These are phyloP conservation scores for Agaricales sp. DNA, from an alignment of 1,284 basidiomycete species.

Conservation along the genomic window DNA sequence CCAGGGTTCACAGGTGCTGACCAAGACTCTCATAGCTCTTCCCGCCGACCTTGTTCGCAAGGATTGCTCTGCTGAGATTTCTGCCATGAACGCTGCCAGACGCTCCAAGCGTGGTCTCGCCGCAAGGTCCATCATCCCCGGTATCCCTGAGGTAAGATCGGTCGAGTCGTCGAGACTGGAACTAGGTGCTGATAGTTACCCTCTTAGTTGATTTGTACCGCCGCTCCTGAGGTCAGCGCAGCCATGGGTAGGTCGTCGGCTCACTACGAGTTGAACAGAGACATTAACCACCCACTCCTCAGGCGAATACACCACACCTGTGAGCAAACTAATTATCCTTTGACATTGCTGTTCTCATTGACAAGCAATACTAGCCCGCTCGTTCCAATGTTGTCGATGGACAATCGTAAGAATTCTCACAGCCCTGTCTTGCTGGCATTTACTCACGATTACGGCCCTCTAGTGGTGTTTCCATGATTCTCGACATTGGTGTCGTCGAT, in stretches of 20 bases:
- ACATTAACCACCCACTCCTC: too few relatives aligned
- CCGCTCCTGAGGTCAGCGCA: not conserved
- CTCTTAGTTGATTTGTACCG: not conserved
- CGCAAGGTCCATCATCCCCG: slow-evolving; percentile 3
- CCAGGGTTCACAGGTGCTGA: slow-evolving; percentile 1
- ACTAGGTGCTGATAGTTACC: not conserved
- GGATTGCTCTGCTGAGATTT: slow-evolving; percentile 15
- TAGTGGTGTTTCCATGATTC: slow-evolving; percentile 36
- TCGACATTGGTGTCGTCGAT: slow-evolving; percentile 49
- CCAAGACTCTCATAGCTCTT: slow-evolving; percentile 5
- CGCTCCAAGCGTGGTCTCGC: slow-evolving; percentile 13
- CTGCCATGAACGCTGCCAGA: slow-evolving; percentile 14
- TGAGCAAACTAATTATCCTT: too few relatives aligned
- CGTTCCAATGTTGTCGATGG: slow-evolving; percentile 40
- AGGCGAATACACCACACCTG: too few relatives aligned
- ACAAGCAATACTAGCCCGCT: slow-evolving; percentile 25
- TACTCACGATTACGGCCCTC: not conserved
- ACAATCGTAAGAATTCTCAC: slow-evolving; percentile 21
- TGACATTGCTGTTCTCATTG: too few relatives aligned
- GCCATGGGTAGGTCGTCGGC: not conserved
- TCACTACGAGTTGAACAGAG: too few relatives aligned
- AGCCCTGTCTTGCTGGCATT: not conserved
- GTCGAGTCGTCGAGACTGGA: not conserved
- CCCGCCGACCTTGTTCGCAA: slow-evolving; percentile 10
- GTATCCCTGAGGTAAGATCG: not conserved